Evolutionary conservation across 306 rosid genomes (phyloP), one percentile per base, ranked within the genome.

Genomic region (Gastrolobium bilobum): DNA sequence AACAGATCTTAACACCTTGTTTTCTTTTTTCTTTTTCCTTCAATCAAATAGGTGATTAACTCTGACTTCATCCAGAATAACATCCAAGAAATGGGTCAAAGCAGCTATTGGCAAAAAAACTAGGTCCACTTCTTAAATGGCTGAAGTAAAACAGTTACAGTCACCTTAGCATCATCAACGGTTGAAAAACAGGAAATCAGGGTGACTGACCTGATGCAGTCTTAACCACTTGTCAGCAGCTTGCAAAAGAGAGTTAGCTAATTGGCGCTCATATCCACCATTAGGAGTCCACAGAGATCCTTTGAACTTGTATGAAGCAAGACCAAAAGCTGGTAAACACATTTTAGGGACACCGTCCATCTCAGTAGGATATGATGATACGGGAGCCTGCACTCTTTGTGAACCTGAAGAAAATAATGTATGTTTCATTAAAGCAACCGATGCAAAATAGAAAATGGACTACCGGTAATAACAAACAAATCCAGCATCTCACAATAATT

Each of bases 271-370:
- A 3, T 3, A 14, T 53, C 93, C 96, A 68, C 96, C 98, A 53
- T 78, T 84, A 15, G 92, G 87, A 26, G 91, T 94, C 98, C 98
- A 94, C 84, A 94, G 68, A 26, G 96, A 77, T 59, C 94, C 97
- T 86, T 82, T 94, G 83, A 94, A 90, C 87, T 94, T 94, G 87
- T 94, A 92, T 43, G 97, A 89, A 40, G 98, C 96, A 76, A 94
- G 90, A 78, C 98, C 98, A 83, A 90, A 90, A 65, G 82, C 94
- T 33, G 91, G 97, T 46, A 94, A 86, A 5, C 86, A 81, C 83
- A 92, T 81, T 79, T 73, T 90, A 31, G 88, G 82, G 65, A 47
- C 68, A 81, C 85, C 81, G 43, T 85, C 89, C 26, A 70, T 64
- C 76, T 81, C 93, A 2, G 82, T 70, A 2, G 83, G 74, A 84